Evolutionary conservation across 2,329 filamentous ascomycete genomes (phyloP), one percentile per base, ranked within the genome.

Genomic region (Lachnellula subtilissima): DNA sequence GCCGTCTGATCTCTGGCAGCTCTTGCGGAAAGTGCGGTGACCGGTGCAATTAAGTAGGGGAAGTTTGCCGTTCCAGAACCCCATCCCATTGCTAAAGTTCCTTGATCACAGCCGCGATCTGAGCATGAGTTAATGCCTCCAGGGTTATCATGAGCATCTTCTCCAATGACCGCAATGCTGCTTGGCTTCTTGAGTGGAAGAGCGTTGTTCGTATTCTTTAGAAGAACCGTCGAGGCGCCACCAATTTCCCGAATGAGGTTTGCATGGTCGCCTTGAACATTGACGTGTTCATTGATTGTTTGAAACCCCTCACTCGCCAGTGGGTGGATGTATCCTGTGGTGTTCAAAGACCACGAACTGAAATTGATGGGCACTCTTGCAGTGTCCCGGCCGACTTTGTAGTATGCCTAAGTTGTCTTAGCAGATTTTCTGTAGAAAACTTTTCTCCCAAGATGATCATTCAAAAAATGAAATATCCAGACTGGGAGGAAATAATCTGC

Each of bases 331-430:
- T 83, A 88, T 42, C 87, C 89, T 61, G 81, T 87, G 0, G 88
- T 92, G 60, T 91, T 84, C 1, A 76, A 74, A 0, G 85, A 89
- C 93, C 93, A 97, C 5, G 91, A 91, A 65, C 88, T 88, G 75
- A 97, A 97, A 78, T 92, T 97, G 70, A 88, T 83, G 0, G 74
- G 72, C 11, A 67, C 57, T 42, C 56, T 59, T 8, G 58, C 48
- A 8, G 55, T 61, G 36, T 78, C 23, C 78, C 77, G 1, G 83
- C 80, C 65, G 15, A 67, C 63, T 48, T 51, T 52, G 49, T 59
- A 58, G 40, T 55, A 57, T 52, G 55, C 55, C 55, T 57, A 32
- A 3, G 1, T 22, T 12, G 1, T 15, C 2, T 48, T 32, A 48
- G 45, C n/a, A 15, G n/a, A 32, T 32, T 12, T 32, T 3, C 2